These are phyloP conservation scores for Camillea tinctor DNA, from an alignment of 2,329 filamentous ascomycete genomes.

Conservation along the genomic window DNA sequence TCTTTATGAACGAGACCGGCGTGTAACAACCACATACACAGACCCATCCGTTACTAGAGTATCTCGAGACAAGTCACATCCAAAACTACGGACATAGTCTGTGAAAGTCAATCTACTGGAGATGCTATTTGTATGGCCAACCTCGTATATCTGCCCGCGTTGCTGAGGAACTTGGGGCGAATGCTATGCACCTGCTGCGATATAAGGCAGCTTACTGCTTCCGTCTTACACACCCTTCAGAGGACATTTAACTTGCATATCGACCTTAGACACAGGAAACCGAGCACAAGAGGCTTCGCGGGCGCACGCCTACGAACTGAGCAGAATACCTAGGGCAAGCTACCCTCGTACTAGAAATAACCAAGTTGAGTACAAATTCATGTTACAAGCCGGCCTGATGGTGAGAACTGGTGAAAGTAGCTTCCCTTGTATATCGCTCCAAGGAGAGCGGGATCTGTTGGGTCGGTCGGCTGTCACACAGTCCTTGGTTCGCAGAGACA, in stretches of 20 bases:
- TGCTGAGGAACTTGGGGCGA: conserved; percentile 38
- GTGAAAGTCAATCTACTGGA: conserved; percentile 33
- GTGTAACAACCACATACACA: not conserved
- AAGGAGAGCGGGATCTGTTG: conserved; percentile 33
- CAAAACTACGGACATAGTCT: conserved; percentile 29
- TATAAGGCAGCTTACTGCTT: conserved; percentile 34
- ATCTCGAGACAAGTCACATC: conserved; percentile 26
- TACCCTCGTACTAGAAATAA: conserved; percentile 34
- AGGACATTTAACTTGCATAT: conserved; percentile 24
- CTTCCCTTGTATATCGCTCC: conserved; percentile 49
- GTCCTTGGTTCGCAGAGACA: not conserved
- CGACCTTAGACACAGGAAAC: not conserved
- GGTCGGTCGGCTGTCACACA: conserved; percentile 5
- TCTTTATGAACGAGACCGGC: conserved; percentile 7
- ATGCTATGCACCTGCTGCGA: conserved; percentile 37
- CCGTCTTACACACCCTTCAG: conserved; percentile 35
- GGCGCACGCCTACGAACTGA: conserved; percentile 39
- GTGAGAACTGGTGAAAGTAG: conserved; percentile 44
- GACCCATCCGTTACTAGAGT: conserved; percentile 2
- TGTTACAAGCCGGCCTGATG: conserved; percentile 43
- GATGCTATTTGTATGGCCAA: conserved; percentile 33
- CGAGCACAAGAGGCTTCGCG: conserved; percentile 23
- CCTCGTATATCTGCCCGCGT: conserved; percentile 28
- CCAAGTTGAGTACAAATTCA: conserved; percentile 51
- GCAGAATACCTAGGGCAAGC: conserved; percentile 26